A percentile compares a stretch with the other conserved stretches of the same genome.
phyloP scores from a whole-genome alignment of 495 filamentous ascomycete species.

The Penicillium chermesinum region DNA sequence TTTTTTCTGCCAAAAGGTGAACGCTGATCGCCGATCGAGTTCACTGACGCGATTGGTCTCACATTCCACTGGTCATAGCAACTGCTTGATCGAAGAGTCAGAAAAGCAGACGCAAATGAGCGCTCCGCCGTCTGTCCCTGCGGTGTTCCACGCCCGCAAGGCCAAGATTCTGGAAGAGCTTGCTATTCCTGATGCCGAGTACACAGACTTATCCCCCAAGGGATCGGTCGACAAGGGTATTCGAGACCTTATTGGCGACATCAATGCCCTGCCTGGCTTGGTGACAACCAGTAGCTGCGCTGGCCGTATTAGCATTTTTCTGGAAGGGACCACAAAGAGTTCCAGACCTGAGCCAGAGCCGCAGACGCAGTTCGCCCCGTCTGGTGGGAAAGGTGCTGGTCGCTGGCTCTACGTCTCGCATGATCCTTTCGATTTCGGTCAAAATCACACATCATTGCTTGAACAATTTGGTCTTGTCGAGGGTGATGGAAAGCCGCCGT shows the following conservation, averaged over 20 bases:
- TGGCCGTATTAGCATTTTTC: conserved; percentile 76
- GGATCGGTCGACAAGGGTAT: conserved; percentile 76
- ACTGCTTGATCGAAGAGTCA: too few relatives aligned
- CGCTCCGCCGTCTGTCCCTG: conserved; percentile 18
- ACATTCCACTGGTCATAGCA: neutral
- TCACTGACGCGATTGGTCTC: conserved; percentile 7
- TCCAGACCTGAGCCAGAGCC: conserved; percentile 2
- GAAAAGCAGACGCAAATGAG: too few relatives aligned
- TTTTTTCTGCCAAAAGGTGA: conserved; percentile 6
- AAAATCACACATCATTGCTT: conserved; percentile 12
- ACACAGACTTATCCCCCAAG: conserved; percentile 78
- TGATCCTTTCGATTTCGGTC: conserved; percentile 48
- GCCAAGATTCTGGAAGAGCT: conserved; percentile 59
- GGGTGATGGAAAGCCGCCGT: conserved; percentile 27
- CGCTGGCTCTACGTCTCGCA: conserved; percentile 87
- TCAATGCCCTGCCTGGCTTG: conserved; percentile 66
- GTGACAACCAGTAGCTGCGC: conserved; percentile 92
- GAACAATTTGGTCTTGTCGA: conserved; percentile 31
- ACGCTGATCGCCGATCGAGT: conserved; percentile 2
- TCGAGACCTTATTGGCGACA: conserved; percentile 63
- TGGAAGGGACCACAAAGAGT: conserved; percentile 62
- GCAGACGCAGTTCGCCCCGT: conserved; percentile 38
- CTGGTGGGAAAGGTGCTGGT: conserved; percentile 79
- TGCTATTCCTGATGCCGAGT: conserved; percentile 55
- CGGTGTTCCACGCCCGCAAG: conserved; percentile 56